phyloP scores from a whole-genome alignment of 768 basidiomycete species.

The Paxillus ammoniavirescens region DNA sequence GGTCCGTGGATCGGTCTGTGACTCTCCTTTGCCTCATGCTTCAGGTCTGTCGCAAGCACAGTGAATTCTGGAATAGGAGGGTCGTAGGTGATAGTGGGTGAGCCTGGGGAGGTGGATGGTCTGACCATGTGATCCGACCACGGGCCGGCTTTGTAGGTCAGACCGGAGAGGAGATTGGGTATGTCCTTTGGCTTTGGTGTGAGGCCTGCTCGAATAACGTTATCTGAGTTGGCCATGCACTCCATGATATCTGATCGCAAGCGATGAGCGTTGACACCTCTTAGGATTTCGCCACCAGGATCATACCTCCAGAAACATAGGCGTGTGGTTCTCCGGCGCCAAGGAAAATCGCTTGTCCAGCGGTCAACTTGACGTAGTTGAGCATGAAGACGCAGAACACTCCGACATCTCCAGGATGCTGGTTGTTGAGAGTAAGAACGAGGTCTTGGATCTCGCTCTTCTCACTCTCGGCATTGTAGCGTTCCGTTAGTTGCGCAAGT shows the following conservation, averaged over 20 bases:
- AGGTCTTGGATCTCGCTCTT: constrained; percentile 58
- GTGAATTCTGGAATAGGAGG: constrained; percentile 95
- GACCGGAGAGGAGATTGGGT: constrained; percentile 79
- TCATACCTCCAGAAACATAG: constrained; percentile 86
- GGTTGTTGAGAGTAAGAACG: constrained; percentile 57
- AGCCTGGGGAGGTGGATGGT: constrained; percentile 48
- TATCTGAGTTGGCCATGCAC: constrained; percentile 99
- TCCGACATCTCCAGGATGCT: constrained; percentile 94
- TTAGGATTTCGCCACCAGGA: background rate
- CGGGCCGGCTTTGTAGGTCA: constrained; percentile 79
- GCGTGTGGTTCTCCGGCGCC: constrained; percentile 97
- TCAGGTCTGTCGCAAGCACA: constrained; percentile 64
- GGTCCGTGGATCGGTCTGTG: constrained; percentile 77
- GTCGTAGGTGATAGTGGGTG: constrained; percentile 65
- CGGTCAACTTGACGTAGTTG: constrained; percentile 76
- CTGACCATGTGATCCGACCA: constrained; percentile 68
- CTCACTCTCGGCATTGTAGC: constrained; percentile 53
- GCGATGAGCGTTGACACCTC: background rate
- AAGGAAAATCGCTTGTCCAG: constrained; percentile 91
- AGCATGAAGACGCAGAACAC: constrained; percentile 87
- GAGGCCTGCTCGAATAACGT: constrained; percentile 96
- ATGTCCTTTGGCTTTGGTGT: constrained; percentile 97
- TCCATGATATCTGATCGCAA: constrained; percentile 83
- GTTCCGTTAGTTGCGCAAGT: constrained; percentile 53
- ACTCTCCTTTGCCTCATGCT: constrained; percentile 41